Evolutionary conservation across 2,329 filamentous ascomycete genomes (phyloP), one percentile per base, ranked within the genome.

Genomic region (Aspergillus vadensis): DNA sequence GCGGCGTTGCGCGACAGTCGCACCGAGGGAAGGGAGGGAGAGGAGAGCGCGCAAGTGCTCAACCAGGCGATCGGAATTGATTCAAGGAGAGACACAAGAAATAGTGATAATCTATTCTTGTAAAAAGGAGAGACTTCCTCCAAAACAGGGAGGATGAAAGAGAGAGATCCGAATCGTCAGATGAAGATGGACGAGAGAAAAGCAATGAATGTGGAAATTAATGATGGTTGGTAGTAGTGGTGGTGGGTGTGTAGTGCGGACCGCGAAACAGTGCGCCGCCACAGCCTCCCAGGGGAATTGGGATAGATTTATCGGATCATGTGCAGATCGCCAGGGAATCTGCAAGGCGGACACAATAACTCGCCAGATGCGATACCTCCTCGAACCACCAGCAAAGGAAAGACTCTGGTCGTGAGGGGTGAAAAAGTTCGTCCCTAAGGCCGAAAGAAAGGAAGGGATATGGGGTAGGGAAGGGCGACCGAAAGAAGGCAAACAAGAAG

Each of bases 281-380:
- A 49, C 57, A 12, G 53, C 50, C 60, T 57, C 32, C 36, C 57
- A 41, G 57, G 43, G 60, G 53, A 47, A 32, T 19, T 25, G 39
- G 19, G 19, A 53, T 36, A 36, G 32, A 36, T 25, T 14, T 30
- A 55, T 47, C 53, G 12, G 39, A 55, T 55, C 38, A 60, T 57
- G 38, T 52, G 43, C 23, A 43, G 41, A 55, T 32, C 52, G 43
- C 52, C 54, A 57, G 32, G 32, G 57, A 58, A 51, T 43, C 53
- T 54, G 54, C 53, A 62, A 44, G 49, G 36, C 44, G 36, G 32
- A 36, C 32, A 49, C n/a, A 36, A 54, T n/a, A 54, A 58, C 1
- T 36, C 32, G 32, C 32, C 32, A 36, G 32, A 54, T 49, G 38
- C n/a, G 30, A n/a, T 15, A 12, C 19, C 43, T 47, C 53, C 53